Percentiles rank a stretch among this genome's conserved stretches.
Conservation (phyloP, 2,329 filamentous ascomycete genomes). For the Fusarium bactridioides region DNA sequence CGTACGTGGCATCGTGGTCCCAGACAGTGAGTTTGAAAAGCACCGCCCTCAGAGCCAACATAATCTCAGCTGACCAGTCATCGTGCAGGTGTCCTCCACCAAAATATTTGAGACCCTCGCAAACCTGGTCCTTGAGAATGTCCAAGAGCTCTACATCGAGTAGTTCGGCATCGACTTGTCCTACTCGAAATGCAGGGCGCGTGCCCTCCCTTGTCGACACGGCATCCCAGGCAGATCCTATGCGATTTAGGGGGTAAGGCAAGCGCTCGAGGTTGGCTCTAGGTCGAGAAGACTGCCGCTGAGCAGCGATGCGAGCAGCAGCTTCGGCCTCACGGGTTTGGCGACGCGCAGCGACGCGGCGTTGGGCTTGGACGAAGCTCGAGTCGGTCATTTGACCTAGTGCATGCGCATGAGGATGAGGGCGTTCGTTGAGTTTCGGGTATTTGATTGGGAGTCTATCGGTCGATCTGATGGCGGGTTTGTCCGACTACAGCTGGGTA, state of each 20-base stretch:
- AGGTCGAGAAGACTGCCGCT: conserved; percentile 61
- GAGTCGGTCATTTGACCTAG: conserved; percentile 56
- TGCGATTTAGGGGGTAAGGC: conserved; percentile 68
- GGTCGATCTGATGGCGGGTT: not conserved
- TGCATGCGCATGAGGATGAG: conserved; percentile 49
- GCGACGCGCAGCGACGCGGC: conserved; percentile 83
- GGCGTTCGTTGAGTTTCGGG: not conserved
- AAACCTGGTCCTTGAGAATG: conserved; percentile 86
- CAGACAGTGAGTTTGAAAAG: conserved; percentile 96
- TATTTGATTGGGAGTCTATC: not conserved
- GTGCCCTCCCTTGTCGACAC: conserved; percentile 80
- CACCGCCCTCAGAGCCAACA: conserved; percentile 76
- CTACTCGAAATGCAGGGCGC: conserved; percentile 86
- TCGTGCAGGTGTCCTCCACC: conserved; percentile 78
- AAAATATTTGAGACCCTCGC: conserved; percentile 87
- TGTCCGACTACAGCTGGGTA: not conserved
- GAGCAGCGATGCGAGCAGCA: conserved; percentile 61
- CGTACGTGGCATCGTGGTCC: conserved; percentile 96
- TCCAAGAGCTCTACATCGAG: conserved; percentile 91
- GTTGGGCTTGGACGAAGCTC: conserved; percentile 88
- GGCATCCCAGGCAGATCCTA: conserved; percentile 72
- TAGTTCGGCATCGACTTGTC: conserved; percentile 94
- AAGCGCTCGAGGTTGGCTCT: conserved; percentile 64
- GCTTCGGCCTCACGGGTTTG: conserved; percentile 75
- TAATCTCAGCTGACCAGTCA: conserved; percentile 87